Conservation (phyloP, 2,329 filamentous ascomycete species). For the Diaporthe helianthi region DNA sequence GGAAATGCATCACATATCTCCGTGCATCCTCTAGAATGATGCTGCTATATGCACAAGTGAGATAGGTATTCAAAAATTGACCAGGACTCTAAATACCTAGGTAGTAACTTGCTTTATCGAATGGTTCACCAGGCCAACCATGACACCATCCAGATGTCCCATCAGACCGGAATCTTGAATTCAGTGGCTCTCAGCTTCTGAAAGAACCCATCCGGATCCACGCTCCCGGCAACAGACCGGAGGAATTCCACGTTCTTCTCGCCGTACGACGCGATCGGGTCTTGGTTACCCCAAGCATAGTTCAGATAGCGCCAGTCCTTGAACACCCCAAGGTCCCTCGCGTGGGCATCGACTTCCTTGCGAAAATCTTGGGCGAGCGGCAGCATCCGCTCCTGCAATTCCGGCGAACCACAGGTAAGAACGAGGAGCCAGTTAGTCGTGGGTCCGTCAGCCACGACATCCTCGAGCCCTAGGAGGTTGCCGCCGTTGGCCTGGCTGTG, state of each 20-base stretch:
- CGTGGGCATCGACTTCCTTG: not conserved
- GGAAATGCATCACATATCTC: too few species aligned
- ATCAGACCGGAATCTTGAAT: constrained; percentile 3
- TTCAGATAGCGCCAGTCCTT: constrained; percentile 30
- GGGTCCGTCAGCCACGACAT: constrained; percentile 32
- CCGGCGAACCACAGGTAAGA: not conserved
- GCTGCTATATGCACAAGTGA: too few species aligned
- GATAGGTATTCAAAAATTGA: too few species aligned
- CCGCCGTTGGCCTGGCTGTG: constrained; percentile 39
- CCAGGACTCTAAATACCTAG: too few species aligned
- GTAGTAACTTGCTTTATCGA: too few species aligned
- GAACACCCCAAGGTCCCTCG: constrained; percentile 1
- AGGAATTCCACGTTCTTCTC: constrained; percentile 17
- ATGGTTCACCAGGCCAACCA: too few species aligned
- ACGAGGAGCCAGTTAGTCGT: constrained; percentile 6
- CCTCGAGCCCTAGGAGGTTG: constrained; percentile 45
- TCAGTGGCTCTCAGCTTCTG: constrained; percentile 2
- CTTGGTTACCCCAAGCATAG: constrained; percentile 27
- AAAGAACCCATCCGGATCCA: constrained; percentile 9
- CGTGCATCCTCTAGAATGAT: too few species aligned
- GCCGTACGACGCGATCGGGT: constrained; percentile 30
- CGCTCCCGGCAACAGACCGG: not conserved
- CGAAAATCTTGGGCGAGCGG: not conserved
- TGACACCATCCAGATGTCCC: too few species aligned
- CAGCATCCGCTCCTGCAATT: not conserved